Evolutionary conservation across 257 asterid genomes (phyloP), one percentile per base, ranked within the genome.

Genomic region (Agastache rugosa): DNA sequence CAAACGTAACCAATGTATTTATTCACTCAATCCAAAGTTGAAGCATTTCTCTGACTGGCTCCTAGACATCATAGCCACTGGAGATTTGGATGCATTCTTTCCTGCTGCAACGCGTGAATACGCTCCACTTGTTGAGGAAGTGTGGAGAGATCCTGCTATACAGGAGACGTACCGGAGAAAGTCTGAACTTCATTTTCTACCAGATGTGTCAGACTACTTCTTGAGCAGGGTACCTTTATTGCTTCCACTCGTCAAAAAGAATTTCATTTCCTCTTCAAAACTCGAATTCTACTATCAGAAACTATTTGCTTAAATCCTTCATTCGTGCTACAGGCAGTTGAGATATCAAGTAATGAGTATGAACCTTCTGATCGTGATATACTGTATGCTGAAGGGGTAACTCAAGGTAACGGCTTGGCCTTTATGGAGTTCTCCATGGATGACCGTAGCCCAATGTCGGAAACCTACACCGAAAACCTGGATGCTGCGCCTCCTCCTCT

Each of bases 61-160:
- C 17, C 88, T 94, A 11, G 98, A 91, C 79, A 92, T 94, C 81
- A 89, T 94, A 79, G 97, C 98, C 48, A 94, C 96, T 0, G 98
- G 98, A 68, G 98, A 94, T 87, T 82, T 94, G 86, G 98, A 94
- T 78, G 91, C 97, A 15, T 91, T 91, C 77, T 94, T 91, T 78
- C 98, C 98, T 16, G 98, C 98, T n/a, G 98, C 97, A 35, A 90
- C 97, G 0, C 96, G 98, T 34, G 98, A 94, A 79, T 91, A 94
- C 79, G 98, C 98, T 68, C 97, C 98, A 1, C 79, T 94, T 11
- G 97, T 94, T 27, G 98, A 94, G 77, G 98, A 94, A 87, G 96
- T 92, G 34, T 94, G 98, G 98, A 82, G 81, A 78, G 97, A 94
- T 86, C 90, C 89, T 64, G 97, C 98, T 54, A 86, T 94, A 72